Base-by-base conservation (phyloP, 1,139 yeast species). In the Magnusiomyces tetraspermus region DNA sequence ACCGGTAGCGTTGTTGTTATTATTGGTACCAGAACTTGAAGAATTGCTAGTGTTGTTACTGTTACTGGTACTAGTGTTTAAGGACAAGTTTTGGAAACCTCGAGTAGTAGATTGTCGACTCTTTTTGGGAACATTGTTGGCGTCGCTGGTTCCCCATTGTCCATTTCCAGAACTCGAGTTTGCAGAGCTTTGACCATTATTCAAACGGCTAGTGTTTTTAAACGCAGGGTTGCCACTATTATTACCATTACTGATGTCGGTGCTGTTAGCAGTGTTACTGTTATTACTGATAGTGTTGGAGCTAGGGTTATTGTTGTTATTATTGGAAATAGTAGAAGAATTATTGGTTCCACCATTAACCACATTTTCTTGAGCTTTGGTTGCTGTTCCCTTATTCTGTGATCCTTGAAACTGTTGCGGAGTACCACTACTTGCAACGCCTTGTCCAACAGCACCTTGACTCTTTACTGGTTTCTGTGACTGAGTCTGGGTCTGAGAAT, bases 101-200 rank as follows among this genome's bases (percentile, higher is more conserved):
- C 58, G 36, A 8, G 55, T 51, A 15, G 49, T 54, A 4, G 57
- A 55, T 23, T 41, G 48, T 6, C 55, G 41, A 23, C 24, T 42
- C 30, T 42, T 42, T n/a, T 31, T 38, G 33, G 11, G n/a, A n/a
- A n/a, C n/a, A n/a, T n/a, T 28, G n/a, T 33, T 33, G 19, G 30
- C 17, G 23, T 37, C 41, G 13, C 41, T 46, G 19, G 24, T 28
- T 11, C 15, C 8, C 48, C 46, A 37, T 13, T 37, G 38, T 31
- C 43, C 43, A 31, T 37, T 42, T 19, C 31, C 38, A 22, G 37
- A 11, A 31, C 23, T 37, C 24, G 30, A 42, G 17, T 26, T 37
- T 22, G 37, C 36, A 19, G 30, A 31, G 17, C 28, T 33, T 5
- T 42, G 30, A 30, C 28, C 45, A 42, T 42, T 36, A 17, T n/a